Evolutionary conservation across 108 stramenopile genomes (phyloP).

Genomic region (Seminavis robusta): DNA sequence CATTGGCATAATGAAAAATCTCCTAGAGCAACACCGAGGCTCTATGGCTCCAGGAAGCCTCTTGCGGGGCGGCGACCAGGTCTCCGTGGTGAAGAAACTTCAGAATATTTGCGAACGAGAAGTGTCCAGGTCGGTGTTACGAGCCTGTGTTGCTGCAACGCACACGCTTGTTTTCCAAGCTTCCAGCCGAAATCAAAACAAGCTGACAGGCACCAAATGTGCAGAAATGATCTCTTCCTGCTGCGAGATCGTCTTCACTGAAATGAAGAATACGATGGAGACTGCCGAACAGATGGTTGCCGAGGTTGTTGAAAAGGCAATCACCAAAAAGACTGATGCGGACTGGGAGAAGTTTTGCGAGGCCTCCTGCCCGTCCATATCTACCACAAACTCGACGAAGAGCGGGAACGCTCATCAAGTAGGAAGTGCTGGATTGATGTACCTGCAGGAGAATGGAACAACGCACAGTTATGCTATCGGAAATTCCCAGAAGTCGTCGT

Average conservation of each 20-base stretch:
- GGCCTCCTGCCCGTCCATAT: not conserved
- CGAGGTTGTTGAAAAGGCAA: not conserved
- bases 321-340: too few relatives aligned
- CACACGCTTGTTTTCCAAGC: slow-evolving; percentile 33
- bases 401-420: slow-evolving; percentile 6
- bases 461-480: slow-evolving; percentile 3
- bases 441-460: slow-evolving; percentile 13
- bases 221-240: too few relatives aligned
- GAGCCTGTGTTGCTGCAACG: slow-evolving; percentile 15
- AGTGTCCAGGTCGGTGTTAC: slow-evolving; percentile 21
- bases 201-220: too few relatives aligned
- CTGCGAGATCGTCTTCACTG: not conserved
- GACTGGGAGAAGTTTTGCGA: not conserved
- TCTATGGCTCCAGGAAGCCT: not conserved
- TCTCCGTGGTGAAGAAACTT: slow-evolving; percentile 16
- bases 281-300: not conserved
- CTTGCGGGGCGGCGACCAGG: not conserved
- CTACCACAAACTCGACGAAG: not conserved
- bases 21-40: not conserved
- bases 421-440: slow-evolving; percentile 11
- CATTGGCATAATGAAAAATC: not conserved
- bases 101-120: slow-evolving; percentile 18
- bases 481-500: not conserved
- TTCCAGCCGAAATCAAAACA: not conserved
- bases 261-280: not conserved